Base-by-base conservation (phyloP, 2,329 filamentous ascomycete genomes). In the Alternaria conjuncta region DNA sequence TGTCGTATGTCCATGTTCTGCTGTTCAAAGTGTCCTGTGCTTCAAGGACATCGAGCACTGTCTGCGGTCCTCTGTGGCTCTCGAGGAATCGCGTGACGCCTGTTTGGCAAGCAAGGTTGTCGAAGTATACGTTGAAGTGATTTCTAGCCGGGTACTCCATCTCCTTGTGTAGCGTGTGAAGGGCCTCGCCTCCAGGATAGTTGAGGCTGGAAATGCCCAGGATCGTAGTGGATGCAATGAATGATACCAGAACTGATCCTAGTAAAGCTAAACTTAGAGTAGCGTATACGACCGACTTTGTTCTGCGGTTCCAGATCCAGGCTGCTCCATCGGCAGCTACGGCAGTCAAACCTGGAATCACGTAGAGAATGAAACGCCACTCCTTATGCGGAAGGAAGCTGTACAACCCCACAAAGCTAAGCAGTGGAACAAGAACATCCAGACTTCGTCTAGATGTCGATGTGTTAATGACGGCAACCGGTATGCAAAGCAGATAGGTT, bases 381-480 rank as follows among this genome's bases (percentile, higher is more conserved):
- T 99, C 96, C 78, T 99, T 99, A 83, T 99, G 96, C 0, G 95
- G 94, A 65, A 97, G 91, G 55, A 93, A 72, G 67, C 93, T 97
- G 84, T 97, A 98, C 46, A 96, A 79, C 5, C 86, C 86, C 20
- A 96, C 85, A 78, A 94, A 99, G 28, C 87, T 79, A 2, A 96
- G 69, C 10, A 87, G 86, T 0, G 96, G 94, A 3, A 90, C 71
- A 5, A 92, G 71, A 9, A 89, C 80, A 44, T 84, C 83, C 0
- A 92, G 64, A 57, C 80, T 82, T 18, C 76, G 77, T 41, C 67
- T 66, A 15, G 79, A 77, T 6, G 80, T 81, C 13, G 81, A 72
- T 12, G 75, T 73, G 9, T 91, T 85, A n/a, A 86, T 50, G 0
- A 87, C 67, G 3, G 86, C 82, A 15, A 84, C 23, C 20, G 84